Conservation (phyloP, 345 rosid genomes). For the Eucalyptus decipiens region DNA sequence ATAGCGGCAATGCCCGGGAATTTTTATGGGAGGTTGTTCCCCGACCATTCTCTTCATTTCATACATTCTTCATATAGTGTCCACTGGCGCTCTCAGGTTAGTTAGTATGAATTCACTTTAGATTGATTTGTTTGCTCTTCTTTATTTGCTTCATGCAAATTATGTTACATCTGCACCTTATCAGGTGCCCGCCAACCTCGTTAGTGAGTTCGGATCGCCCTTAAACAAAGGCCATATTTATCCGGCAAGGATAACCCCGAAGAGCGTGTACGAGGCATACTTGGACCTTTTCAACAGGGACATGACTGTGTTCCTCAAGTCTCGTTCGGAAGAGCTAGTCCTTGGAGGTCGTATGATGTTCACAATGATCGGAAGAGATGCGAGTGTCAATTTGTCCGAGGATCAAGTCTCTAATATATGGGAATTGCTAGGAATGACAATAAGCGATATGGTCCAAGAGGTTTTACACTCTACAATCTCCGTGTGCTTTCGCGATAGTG, state of each 20-base stretch:
- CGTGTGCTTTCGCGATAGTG: background rate
- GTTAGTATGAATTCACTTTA: background rate
- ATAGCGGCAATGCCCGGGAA: background rate
- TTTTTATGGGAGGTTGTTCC: background rate
- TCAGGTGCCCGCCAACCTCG: too few species aligned
- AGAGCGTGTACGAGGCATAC: too few species aligned
- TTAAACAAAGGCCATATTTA: too few species aligned
- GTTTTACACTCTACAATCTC: background rate
- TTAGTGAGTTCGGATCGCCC: too few species aligned
- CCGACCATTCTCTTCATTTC: background rate
- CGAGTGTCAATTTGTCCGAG: background rate
- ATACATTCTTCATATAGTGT: background rate
- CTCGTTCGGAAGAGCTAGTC: background rate
- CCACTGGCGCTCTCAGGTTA: background rate
- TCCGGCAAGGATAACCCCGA: too few species aligned
- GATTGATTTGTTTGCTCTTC: background rate
- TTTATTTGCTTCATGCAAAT: background rate
- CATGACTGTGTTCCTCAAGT: background rate
- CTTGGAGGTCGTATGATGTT: background rate
- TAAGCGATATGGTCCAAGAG: background rate
- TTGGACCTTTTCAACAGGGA: too few species aligned
- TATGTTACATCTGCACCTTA: background rate
- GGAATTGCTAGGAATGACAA: background rate
- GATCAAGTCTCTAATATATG: background rate
- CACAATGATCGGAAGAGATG: background rate